Evolutionary conservation across 2,329 filamentous ascomycete species (phyloP), one percentile per base, ranked within the genome.

Genomic region (Apiospora hydei): DNA sequence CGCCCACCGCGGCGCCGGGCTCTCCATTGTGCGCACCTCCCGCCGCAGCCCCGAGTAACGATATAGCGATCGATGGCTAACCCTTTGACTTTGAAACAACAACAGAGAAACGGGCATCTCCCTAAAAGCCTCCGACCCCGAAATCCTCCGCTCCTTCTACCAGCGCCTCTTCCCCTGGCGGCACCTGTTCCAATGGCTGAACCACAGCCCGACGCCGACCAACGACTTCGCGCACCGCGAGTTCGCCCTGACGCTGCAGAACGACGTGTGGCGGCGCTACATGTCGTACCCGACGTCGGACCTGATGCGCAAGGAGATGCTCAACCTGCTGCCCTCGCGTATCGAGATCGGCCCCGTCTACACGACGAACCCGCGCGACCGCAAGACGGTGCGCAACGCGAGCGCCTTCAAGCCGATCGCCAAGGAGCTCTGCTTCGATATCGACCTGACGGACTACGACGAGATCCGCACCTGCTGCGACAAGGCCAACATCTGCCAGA

Each of bases 311-410:
- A 98, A 98, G 83, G 95, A 98, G 77, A 94, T 98, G 71, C 87
- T 99, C 5, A 91, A 92, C 64, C 89, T 96, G 76, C 94, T 97
- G 79, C 96, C 96, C 3, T 93, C 94, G 1, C 94, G 96, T 83
- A 98, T 99, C 85, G 96, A 99, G 86, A 98, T 99, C 78, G 96
- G 96, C 0, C 96, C 96, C n/a, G 93, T 98, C 68, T 99, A 99
- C 84, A 94, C 89, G 70, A 93, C 95, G 67, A 98, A 98, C 81
- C 96, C 96, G 0, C 92, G 95, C 77, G 96, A 99, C 78, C 92
- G 96, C 78, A 99, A 98, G 84, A 92, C 92, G 0, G 83, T 98
- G 46, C 91, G 92, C 70, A 96, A 95, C 82, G 89, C 92, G 47
- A 90, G 90, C 67, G 90, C 94, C 11, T 98, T 99, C 84, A 93